Conservation (phyloP, 495 filamentous ascomycete species). For the Podospora tetraspora region DNA sequence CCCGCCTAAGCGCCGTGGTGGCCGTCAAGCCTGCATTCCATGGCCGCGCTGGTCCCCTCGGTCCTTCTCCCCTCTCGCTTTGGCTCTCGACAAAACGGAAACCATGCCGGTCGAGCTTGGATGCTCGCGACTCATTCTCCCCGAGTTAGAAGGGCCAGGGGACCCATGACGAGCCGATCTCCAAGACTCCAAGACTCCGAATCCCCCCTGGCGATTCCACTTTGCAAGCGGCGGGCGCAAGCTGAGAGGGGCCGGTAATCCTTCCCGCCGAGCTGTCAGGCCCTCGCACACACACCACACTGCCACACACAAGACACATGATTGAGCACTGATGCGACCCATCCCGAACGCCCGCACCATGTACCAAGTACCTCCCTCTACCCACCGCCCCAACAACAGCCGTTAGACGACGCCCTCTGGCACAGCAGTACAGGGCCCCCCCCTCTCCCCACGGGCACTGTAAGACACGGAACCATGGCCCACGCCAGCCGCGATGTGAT, state of each 20-base stretch:
- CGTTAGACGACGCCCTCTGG: not conserved
- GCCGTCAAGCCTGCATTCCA: not conserved
- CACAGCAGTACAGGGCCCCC: not conserved
- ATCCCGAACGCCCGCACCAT: not conserved
- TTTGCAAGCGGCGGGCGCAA: not conserved
- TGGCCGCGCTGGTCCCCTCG: not conserved
- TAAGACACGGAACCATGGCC: not conserved
- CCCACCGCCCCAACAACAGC: not conserved
- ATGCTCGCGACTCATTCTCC: not conserved
- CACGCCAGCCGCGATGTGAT: not conserved
- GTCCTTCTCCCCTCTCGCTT: not conserved
- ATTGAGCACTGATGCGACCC: conserved; percentile 3
- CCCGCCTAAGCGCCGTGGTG: not conserved
- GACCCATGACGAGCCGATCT: not conserved
- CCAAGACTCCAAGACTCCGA: not conserved
- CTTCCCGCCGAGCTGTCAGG: conserved; percentile 3
- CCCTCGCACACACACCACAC: not conserved
- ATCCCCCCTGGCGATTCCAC: not conserved
- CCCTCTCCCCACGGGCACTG: not conserved
- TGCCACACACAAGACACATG: conserved; percentile 1
- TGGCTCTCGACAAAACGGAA: not conserved
- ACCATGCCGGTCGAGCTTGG: not conserved
- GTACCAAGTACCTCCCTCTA: not conserved
- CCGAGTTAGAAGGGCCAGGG: not conserved
- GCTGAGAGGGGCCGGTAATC: not conserved